Conservation (phyloP, 441 rosid species). For the Erodium texanum region DNA sequence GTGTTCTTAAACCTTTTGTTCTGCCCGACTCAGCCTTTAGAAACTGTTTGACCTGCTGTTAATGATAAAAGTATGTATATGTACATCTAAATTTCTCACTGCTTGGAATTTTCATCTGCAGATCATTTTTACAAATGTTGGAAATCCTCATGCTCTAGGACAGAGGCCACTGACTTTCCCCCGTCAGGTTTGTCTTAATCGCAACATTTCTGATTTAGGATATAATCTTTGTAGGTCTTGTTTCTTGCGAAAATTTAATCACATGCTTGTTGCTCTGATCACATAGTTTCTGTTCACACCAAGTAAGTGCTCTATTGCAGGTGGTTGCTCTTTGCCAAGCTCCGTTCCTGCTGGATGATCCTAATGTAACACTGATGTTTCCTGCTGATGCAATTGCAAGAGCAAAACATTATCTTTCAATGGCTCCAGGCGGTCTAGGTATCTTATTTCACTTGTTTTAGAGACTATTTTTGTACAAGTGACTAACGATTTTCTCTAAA, state of each 20-base stretch:
- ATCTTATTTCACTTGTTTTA: conserved; percentile 15
- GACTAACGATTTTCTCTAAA: neutral
- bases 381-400: conserved; percentile 94
- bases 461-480: neutral
- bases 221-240: neutral
- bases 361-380: conserved; percentile 76
- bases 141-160: conserved; percentile 95
- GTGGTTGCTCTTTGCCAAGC: conserved; percentile 97
- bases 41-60: neutral
- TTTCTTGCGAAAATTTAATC: neutral
- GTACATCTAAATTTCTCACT: conserved; percentile 13
- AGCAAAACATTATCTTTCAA: conserved; percentile 83
- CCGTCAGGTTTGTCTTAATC: conserved; percentile 50
- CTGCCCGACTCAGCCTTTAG: conserved; percentile 3
- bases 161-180: conserved; percentile 90
- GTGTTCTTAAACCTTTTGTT: neutral
- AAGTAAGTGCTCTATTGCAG: conserved; percentile 28
- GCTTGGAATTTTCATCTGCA: conserved; percentile 25
- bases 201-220: conserved; percentile 3
- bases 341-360: conserved; percentile 87
- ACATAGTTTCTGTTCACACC: conserved; percentile 17
- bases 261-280: neutral
- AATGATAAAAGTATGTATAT: neutral
- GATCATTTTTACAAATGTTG: conserved; percentile 96
- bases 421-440: conserved; percentile 88